phyloP scores from a whole-genome alignment of 1,284 basidiomycete genomes.

The Ceratobasidium sp. region DNA sequence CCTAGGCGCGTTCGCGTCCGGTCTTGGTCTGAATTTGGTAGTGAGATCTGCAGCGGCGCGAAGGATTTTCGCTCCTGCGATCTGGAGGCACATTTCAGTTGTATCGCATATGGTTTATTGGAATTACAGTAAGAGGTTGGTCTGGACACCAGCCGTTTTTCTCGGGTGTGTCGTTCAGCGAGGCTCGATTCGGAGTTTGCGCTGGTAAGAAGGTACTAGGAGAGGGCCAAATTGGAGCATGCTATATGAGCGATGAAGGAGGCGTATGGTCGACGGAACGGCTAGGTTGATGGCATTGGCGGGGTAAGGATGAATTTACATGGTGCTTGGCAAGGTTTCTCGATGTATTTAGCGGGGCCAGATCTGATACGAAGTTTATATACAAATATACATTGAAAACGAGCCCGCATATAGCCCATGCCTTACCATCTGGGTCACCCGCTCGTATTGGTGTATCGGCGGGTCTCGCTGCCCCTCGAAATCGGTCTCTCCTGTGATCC shows the following conservation, averaged over 20 bases:
- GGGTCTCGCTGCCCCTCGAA: slow-evolving; percentile 59
- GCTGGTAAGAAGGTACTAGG: slow-evolving; percentile 83
- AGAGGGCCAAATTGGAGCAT: slow-evolving; percentile 93
- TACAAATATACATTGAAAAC: not conserved
- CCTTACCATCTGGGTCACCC: slow-evolving; percentile 84
- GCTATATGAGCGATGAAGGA: slow-evolving; percentile 94
- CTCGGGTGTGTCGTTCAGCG: slow-evolving; percentile 87
- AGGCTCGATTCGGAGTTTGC: slow-evolving; percentile 94
- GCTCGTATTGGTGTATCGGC: slow-evolving; percentile 80
- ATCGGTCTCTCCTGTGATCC: slow-evolving; percentile 45
- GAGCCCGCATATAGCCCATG: slow-evolving; percentile 77
- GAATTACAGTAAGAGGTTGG: slow-evolving; percentile 56
- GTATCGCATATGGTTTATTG: not conserved
- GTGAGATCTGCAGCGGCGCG: slow-evolving; percentile 88
- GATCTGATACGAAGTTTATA: slow-evolving; percentile 65
- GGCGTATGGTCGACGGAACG: slow-evolving; percentile 92
- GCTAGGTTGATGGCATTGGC: slow-evolving; percentile 68
- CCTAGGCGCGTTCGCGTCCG: slow-evolving; percentile 59
- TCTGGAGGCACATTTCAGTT: slow-evolving; percentile 45
- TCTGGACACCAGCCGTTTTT: slow-evolving; percentile 91
- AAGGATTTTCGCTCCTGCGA: slow-evolving; percentile 83
- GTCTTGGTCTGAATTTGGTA: slow-evolving; percentile 67
- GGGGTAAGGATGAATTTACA: no score
- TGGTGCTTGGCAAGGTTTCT: slow-evolving; percentile 83
- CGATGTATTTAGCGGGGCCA: slow-evolving; percentile 95